These are phyloP conservation scores for Tetragonia tetragonoides DNA, from an alignment of 148 eudicot species.

Conservation along the genomic window DNA sequence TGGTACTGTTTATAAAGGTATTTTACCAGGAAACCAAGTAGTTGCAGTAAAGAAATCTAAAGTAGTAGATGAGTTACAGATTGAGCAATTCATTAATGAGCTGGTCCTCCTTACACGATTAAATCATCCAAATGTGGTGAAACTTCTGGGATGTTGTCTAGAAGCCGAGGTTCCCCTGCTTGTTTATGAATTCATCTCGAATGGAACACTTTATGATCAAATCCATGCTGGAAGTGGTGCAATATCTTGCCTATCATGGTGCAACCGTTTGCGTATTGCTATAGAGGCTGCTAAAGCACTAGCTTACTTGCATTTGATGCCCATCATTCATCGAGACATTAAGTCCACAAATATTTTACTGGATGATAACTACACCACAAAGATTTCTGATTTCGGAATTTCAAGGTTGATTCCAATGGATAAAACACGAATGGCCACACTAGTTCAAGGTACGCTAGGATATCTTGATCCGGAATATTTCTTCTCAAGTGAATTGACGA, in stretches of 20 bases:
- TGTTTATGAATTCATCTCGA: constrained; percentile 23
- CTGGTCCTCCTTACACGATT: constrained; percentile 19
- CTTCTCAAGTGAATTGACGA: constrained; percentile 15
- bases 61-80: constrained; percentile 18
- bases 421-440: constrained; percentile 21
- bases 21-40: constrained; percentile 3
- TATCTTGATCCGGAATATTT: constrained; percentile 26
- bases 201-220: constrained; percentile 18
- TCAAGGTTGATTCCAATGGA: constrained; percentile 20
- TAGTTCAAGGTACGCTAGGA: constrained; percentile 25
- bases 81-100: constrained; percentile 26
- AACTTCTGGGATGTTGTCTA: constrained; percentile 21
- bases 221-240: constrained; percentile 5
- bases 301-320: constrained; percentile 17
- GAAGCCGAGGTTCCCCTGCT: constrained; percentile 19
- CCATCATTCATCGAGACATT: constrained; percentile 26
- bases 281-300: constrained; percentile 22
- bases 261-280: constrained; percentile 10
- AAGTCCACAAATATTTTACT: constrained; percentile 21
- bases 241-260: constrained; percentile 8
- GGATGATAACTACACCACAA: constrained; percentile 8
- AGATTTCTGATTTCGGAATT: constrained; percentile 21
- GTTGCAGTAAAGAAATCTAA: constrained; percentile 21
- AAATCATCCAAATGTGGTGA: constrained; percentile 21
- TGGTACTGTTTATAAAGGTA: constrained; percentile 21